Percentiles rank a stretch among this genome's conserved stretches.
These are phyloP conservation scores for Kwoniella sp. DNA, from an alignment of 768 basidiomycete species.

Conservation along the genomic window DNA sequence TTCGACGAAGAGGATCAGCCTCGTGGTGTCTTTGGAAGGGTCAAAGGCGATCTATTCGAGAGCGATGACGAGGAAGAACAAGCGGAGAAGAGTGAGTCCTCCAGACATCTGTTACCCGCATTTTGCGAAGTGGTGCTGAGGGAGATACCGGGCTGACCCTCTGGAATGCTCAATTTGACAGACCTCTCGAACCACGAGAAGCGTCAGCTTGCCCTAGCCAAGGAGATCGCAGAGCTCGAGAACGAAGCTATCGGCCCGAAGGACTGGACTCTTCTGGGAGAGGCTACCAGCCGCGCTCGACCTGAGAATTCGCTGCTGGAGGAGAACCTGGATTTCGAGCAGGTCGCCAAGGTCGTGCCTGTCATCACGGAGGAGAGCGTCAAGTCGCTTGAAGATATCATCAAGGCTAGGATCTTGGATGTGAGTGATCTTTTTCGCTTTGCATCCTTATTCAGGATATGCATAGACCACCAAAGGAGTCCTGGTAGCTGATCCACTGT, in stretches of 20 bases:
- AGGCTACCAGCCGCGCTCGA: slow-evolving; percentile 76
- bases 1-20: slow-evolving; percentile 39
- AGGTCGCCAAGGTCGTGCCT: slow-evolving; percentile 80
- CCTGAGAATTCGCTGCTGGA: slow-evolving; percentile 90
- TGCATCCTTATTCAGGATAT: background rate
- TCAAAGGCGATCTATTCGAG: slow-evolving; percentile 77
- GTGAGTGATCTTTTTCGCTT: slow-evolving; percentile 52
- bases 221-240: slow-evolving; percentile 81
- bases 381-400: slow-evolving; percentile 78
- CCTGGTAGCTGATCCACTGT: background rate
- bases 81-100: slow-evolving; percentile 42
- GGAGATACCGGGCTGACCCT: background rate
- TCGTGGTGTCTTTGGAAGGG: slow-evolving; percentile 57
- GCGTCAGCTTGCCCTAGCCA: slow-evolving; percentile 70
- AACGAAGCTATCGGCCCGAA: slow-evolving; percentile 83
- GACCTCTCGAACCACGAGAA: slow-evolving; percentile 76
- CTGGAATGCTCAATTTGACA: slow-evolving; percentile 5
- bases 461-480: background rate
- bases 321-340: slow-evolving; percentile 93
- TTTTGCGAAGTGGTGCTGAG: slow-evolving; percentile 4
- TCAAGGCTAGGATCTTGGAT: slow-evolving; percentile 84
- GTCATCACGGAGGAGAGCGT: slow-evolving; percentile 87
- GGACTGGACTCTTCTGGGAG: slow-evolving; percentile 91
- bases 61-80: slow-evolving; percentile 57
- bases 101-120: background rate